Conservation (phyloP, 2,329 filamentous ascomycete genomes). For the Alternaria conjuncta region DNA sequence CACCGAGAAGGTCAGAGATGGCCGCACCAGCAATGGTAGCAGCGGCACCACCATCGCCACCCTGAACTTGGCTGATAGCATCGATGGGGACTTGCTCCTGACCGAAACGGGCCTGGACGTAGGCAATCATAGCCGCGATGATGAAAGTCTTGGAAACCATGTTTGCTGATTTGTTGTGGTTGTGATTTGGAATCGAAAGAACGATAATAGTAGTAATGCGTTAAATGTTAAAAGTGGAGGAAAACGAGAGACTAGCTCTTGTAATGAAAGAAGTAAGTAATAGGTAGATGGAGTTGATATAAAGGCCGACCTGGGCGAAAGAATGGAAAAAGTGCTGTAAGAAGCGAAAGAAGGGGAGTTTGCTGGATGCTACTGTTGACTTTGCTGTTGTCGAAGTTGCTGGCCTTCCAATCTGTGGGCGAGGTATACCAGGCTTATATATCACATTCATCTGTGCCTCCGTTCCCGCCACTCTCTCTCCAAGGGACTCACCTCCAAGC, state of each 20-base stretch:
- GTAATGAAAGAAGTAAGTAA: conserved; percentile 15
- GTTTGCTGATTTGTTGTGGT: conserved; percentile 13
- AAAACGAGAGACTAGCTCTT: conserved; percentile 47
- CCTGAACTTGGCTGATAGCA: conserved; percentile 61
- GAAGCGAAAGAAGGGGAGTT: conserved; percentile 14
- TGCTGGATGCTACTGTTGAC: conserved; percentile 31
- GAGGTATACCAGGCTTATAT: conserved; percentile 31
- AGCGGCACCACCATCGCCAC: conserved; percentile 65
- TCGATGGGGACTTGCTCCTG: conserved; percentile 67
- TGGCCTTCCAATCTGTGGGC: conserved; percentile 21
- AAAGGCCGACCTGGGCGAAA: conserved; percentile 43
- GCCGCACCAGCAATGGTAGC: conserved; percentile 68
- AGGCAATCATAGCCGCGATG: conserved; percentile 41
- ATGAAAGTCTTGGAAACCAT: conserved; percentile 46
- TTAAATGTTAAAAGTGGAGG: neutral
- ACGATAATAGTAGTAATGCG: neutral
- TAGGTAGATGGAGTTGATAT: neutral
- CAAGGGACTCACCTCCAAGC: conserved; percentile 11
- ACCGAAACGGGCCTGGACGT: conserved; percentile 60
- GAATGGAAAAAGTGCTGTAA: conserved; percentile 28
- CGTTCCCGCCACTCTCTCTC: neutral
- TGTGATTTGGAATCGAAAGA: neutral
- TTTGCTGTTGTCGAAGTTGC: conserved; percentile 33
- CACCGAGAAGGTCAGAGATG: conserved; percentile 68
- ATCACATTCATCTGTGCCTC: conserved; percentile 18